Evolutionary conservation across 371 early-diverging fungal genomes (phyloP).

Genomic region (Pancytospora epiphaga): DNA sequence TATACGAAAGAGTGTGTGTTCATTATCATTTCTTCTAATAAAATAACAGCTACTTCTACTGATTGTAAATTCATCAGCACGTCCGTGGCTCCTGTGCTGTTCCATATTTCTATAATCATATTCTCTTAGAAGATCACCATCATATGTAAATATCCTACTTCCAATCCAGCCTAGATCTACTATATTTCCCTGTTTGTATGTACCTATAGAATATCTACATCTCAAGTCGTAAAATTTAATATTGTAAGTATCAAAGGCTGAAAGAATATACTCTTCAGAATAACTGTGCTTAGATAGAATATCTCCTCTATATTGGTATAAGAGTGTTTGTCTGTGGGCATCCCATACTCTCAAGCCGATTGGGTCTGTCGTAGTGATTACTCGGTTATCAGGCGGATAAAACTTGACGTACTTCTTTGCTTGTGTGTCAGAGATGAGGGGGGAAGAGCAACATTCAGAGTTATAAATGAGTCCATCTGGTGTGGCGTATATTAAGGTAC

Average conservation of each 20-base stretch:
- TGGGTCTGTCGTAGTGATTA: conserved; percentile 3
- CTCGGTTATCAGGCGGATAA: neutral
- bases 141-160: neutral
- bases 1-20: neutral
- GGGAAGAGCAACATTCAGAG: too few species aligned
- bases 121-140: neutral
- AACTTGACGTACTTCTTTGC: neutral
- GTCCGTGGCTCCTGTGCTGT: neutral
- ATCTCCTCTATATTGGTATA: neutral
- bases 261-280: neutral
- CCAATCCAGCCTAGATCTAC: neutral
- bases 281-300: neutral
- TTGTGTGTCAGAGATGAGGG: neutral
- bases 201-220: neutral
- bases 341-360: neutral
- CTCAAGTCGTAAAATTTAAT: conserved; percentile 13
- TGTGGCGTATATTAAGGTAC: neutral
- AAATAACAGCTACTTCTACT: neutral
- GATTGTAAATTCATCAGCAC: neutral
- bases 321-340: neutral
- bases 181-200: neutral
- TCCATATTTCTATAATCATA: neutral
- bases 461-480: neutral
- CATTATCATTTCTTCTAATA: neutral
- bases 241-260: neutral